Conservation (phyloP, 257 asterid species). For the Solanum dulcamara region DNA sequence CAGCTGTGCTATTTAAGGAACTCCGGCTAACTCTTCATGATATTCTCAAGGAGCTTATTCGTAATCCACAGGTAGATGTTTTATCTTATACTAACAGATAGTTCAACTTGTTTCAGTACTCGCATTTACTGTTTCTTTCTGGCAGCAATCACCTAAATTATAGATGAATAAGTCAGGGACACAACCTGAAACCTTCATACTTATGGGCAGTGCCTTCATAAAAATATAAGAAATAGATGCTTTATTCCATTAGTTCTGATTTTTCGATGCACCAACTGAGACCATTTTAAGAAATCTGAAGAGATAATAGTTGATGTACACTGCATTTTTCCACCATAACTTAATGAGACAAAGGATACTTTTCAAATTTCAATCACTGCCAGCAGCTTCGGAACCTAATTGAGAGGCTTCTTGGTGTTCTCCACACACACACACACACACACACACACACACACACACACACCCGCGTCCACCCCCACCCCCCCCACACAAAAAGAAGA, state of each 20-base stretch:
- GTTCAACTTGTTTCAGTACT: background rate
- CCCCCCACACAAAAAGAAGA: background rate
- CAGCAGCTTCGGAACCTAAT: background rate
- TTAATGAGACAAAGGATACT: background rate
- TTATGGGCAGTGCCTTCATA: background rate
- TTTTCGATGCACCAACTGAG: background rate
- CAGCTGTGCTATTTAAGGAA: slow-evolving; percentile 87
- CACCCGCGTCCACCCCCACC: no score
- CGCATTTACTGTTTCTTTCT: background rate
- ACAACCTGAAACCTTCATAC: background rate
- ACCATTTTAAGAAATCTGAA: background rate
- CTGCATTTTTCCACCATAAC: background rate
- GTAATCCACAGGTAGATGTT: slow-evolving; percentile 69
- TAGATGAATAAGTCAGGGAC: background rate
- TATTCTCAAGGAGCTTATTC: slow-evolving; percentile 71
- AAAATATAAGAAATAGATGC: background rate
- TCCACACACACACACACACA: background rate
- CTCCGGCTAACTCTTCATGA: slow-evolving; percentile 74
- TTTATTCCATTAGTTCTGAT: background rate
- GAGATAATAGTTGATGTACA: background rate
- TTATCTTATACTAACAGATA: background rate
- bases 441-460: background rate
- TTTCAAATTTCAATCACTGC: background rate
- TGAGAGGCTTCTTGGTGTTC: background rate
- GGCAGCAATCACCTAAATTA: background rate